These are phyloP conservation scores for Phalaenopsis hybrid DNA, from an alignment of 116 monocot genomes.

Conservation along the genomic window DNA sequence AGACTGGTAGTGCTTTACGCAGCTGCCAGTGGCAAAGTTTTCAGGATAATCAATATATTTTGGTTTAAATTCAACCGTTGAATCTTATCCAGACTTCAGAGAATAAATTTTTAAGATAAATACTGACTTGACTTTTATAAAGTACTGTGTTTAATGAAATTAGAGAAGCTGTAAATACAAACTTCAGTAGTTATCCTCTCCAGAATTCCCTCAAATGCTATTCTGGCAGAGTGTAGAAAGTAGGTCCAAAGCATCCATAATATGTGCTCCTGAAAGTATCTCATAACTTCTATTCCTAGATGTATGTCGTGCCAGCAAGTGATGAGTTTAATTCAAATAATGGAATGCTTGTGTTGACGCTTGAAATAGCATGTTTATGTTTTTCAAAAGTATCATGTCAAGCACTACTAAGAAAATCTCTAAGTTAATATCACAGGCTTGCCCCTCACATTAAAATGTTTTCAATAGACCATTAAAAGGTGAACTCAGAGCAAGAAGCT, in stretches of 20 bases:
- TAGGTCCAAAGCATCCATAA: not conserved
- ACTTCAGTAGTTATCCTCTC: not conserved
- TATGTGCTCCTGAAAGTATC: not conserved
- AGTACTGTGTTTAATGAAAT: not conserved
- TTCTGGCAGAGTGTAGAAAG: not conserved
- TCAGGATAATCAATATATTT: not conserved
- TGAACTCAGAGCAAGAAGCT: too few species aligned
- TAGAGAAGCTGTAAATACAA: not conserved
- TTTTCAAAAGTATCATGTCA: too few species aligned
- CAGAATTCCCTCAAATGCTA: not conserved
- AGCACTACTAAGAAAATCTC: too few species aligned
- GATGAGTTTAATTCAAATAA: too few species aligned
- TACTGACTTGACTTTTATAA: not conserved
- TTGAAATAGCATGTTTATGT: too few species aligned
- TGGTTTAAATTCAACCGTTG: not conserved
- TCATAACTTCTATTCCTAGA: not conserved
- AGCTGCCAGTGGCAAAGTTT: not conserved
- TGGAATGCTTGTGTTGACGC: too few species aligned
- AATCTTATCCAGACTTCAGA: not conserved
- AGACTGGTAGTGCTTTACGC: not conserved
- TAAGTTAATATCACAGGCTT: too few species aligned
- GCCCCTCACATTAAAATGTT: too few species aligned
- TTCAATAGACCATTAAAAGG: too few species aligned
- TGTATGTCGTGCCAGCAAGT: too few species aligned
- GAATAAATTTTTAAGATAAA: not conserved